Base-by-base conservation (phyloP, 2,329 filamentous ascomycete genomes). In the Fusarium paranaense region DNA sequence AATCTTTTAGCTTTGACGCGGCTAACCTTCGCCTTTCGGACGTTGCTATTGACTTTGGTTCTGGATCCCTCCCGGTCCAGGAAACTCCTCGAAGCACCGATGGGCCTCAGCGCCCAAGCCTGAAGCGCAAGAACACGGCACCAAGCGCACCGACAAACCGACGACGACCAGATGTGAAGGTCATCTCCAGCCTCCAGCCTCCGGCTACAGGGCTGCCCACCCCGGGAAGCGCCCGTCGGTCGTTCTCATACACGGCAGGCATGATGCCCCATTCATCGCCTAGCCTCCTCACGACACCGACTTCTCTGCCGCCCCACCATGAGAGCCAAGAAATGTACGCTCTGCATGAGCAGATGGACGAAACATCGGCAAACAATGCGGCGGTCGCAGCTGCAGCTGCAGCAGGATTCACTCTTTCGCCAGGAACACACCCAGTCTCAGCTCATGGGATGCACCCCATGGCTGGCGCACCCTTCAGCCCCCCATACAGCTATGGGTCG, bases 21-120 rank as follows among this genome's bases (percentile, higher is more conserved):
- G 91, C 93, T 2, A 93, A 95, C 78, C 86, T 96, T 40, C 92
- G 89, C 18, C 89, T 97, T 63, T 84, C 89, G 1, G 93, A 96
- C 76, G 88, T 93, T 2, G 82, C 88, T 9, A 83, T 91, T 16
- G 92, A 94, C 71, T 88, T 88, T 50, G 83, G 87, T 3, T 85
- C 89, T 16, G 90, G 93, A 75, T 85, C 87, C 62, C 90, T 88
- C 64, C 82, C 84, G 0, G 85, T 84, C 0, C 84, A 87, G 60
- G 87, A 87, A 63, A 83, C 85, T 1, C 82, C 84, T 2, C 84
- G 84, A 60, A 76, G 76, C 6, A 80, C 78, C 6, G 75, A 78
- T 13, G 69, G 67, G 74, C n/a, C 80, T 73, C 59, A 75, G 64
- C 42, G 82, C 81, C 82, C 85, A 7, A 85, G 73, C 40, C 80